Evolutionary conservation across 2,329 filamentous ascomycete species (phyloP).

Genomic region (Anthostomella pinea): DNA sequence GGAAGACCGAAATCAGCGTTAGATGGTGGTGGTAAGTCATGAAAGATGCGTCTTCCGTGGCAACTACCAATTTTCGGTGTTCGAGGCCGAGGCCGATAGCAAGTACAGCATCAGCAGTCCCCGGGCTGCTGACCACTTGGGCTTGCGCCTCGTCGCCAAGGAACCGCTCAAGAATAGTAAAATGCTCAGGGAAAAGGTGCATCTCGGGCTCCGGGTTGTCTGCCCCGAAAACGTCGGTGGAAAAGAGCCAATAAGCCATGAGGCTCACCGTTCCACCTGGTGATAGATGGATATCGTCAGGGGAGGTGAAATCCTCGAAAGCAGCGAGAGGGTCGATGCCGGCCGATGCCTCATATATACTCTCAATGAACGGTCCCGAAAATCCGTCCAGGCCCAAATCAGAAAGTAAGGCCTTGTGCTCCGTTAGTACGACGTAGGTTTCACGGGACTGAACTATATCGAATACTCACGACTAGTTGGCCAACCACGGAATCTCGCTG

Average conservation of each 20-base stretch:
- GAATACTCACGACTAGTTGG: conserved; percentile 60
- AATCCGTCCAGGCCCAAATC: conserved; percentile 55
- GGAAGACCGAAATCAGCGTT: conserved; percentile 56
- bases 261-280: conserved; percentile 58
- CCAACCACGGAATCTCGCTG: conserved; percentile 66
- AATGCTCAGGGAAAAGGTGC: conserved; percentile 59
- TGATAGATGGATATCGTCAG: conserved; percentile 55
- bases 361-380: conserved; percentile 44
- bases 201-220: conserved; percentile 52
- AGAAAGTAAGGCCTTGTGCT: conserved; percentile 56
- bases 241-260: conserved; percentile 61
- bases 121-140: conserved; percentile 48
- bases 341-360: conserved; percentile 40
- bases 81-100: conserved; percentile 60
- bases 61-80: conserved; percentile 43
- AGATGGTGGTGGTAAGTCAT: conserved; percentile 61
- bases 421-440: neutral
- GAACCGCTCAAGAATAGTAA: conserved; percentile 51
- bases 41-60: conserved; percentile 40
- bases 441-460: conserved; percentile 2
- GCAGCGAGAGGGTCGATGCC: conserved; percentile 46
- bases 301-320: conserved; percentile 44
- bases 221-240: conserved; percentile 58
- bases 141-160: conserved; percentile 48
- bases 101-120: conserved; percentile 58